phyloP scores from a whole-genome alignment of 1,139 yeast genomes.

The Lodderomyces margitis region DNA sequence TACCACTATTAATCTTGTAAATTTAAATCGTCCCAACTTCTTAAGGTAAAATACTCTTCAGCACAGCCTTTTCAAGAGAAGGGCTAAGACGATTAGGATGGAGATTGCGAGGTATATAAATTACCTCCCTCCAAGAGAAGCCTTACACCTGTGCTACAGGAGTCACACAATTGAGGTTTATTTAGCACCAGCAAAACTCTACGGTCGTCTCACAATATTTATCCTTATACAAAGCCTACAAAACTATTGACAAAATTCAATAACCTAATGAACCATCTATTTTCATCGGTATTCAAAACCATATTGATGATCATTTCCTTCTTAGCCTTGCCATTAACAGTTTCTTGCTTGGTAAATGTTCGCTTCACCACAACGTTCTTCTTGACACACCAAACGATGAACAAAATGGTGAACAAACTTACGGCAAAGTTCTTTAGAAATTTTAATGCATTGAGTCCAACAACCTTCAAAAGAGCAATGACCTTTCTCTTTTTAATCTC shows the following conservation, averaged over 20 bases:
- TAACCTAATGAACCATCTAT: slow-evolving; percentile 47
- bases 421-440: slow-evolving; percentile 38
- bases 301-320: slow-evolving; percentile 46
- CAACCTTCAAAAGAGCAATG: slow-evolving; percentile 22
- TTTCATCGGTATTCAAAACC: slow-evolving; percentile 44
- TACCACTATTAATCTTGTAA: not conserved
- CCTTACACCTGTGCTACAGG: too few species aligned
- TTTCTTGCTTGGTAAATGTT: slow-evolving; percentile 37
- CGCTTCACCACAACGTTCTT: slow-evolving; percentile 40
- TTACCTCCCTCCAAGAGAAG: too few species aligned
- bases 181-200: too few species aligned
- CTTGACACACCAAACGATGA: slow-evolving; percentile 45
- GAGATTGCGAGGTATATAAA: too few species aligned
- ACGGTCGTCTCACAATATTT: not conserved
- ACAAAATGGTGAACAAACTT: slow-evolving; percentile 38
- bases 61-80: too few species aligned
- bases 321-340: slow-evolving; percentile 20
- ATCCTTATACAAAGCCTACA: slow-evolving; percentile 43
- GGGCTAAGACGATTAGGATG: too few species aligned
- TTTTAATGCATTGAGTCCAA: slow-evolving; percentile 30
- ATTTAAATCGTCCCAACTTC: too few species aligned
- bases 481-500: slow-evolving; percentile 25
- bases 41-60: too few species aligned
- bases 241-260: slow-evolving; percentile 39
- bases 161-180: too few species aligned